These are phyloP conservation scores for Eucalyptus decipiens DNA, from an alignment of 345 rosid species.

Conservation along the genomic window DNA sequence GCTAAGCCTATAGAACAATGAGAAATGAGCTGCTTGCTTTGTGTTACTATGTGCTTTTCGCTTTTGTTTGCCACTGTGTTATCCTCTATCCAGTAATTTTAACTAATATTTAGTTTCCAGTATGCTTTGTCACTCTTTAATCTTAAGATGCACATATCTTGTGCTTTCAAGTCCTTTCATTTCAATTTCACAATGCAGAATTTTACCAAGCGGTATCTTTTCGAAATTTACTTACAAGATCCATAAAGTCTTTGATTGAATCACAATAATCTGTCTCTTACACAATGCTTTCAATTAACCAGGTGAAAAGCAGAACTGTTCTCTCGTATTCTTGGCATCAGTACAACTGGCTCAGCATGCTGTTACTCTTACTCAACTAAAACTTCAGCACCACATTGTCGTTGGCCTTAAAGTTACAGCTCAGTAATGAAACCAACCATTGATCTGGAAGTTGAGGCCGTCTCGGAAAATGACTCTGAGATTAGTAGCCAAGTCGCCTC, in stretches of 20 bases:
- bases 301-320: background rate
- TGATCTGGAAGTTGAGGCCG: slow-evolving; percentile 49
- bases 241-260: background rate
- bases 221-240: background rate
- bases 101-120: background rate
- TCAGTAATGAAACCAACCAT: slow-evolving; percentile 34
- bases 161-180: background rate
- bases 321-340: background rate
- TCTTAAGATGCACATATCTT: background rate
- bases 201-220: background rate
- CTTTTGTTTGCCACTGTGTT: background rate
- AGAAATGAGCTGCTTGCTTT: background rate
- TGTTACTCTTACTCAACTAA: background rate
- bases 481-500: slow-evolving; percentile 61
- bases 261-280: background rate
- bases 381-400: background rate
- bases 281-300: background rate
- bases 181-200: background rate
- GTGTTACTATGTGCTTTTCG: background rate
- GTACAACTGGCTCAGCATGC: background rate
- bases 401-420: background rate
- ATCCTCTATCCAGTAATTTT: background rate
- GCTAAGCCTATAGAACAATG: background rate
- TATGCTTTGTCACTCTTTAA: background rate
- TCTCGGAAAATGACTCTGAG: slow-evolving; percentile 36